These are phyloP conservation scores for Wallacemonas collosoma DNA, from an alignment of 208 protist genomes.

Conservation along the genomic window DNA sequence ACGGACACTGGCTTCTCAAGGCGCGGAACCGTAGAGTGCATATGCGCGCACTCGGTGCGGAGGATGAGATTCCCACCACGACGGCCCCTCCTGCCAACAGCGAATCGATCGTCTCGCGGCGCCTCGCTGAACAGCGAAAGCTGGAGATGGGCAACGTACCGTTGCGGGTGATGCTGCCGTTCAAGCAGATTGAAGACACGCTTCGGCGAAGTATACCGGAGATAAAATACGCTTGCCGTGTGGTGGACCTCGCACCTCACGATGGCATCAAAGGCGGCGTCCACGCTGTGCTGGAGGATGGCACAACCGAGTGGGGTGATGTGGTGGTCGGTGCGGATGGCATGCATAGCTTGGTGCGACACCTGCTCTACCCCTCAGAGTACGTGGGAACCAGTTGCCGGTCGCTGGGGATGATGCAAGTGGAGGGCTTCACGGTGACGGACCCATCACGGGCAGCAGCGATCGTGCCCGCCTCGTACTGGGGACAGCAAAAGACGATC, in stretches of 20 bases:
- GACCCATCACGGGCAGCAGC: conserved; percentile 23
- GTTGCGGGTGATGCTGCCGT: conserved; percentile 69
- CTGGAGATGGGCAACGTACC: conserved; percentile 77
- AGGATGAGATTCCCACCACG: conserved; percentile 77
- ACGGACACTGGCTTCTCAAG: conserved; percentile 59
- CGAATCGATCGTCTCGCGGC: conserved; percentile 81
- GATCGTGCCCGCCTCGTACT: background rate
- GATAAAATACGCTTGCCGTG: conserved; percentile 69
- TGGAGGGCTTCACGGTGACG: conserved; percentile 58
- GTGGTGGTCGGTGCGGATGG: conserved; percentile 90
- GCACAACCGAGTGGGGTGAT: conserved; percentile 84
- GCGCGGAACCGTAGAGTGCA: conserved; percentile 62
- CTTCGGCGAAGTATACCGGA: conserved; percentile 70
- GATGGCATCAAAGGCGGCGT: conserved; percentile 86
- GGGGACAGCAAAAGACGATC: conserved; percentile 3
- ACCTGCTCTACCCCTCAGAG: conserved; percentile 80
- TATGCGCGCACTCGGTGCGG: conserved; percentile 45
- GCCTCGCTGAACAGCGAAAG: conserved; percentile 56
- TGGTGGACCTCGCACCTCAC: conserved; percentile 82
- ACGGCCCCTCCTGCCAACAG: conserved; percentile 82
- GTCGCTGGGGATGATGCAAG: conserved; percentile 76
- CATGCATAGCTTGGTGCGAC: conserved; percentile 79
- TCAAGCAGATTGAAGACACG: conserved; percentile 49
- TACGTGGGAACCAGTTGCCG: conserved; percentile 62
- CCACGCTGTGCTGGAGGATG: conserved; percentile 74